Percentiles rank a stretch among this genome's conserved stretches.
Conservation (phyloP, 2,329 filamentous ascomycete species). For the Nannizziopsis barbatae region DNA sequence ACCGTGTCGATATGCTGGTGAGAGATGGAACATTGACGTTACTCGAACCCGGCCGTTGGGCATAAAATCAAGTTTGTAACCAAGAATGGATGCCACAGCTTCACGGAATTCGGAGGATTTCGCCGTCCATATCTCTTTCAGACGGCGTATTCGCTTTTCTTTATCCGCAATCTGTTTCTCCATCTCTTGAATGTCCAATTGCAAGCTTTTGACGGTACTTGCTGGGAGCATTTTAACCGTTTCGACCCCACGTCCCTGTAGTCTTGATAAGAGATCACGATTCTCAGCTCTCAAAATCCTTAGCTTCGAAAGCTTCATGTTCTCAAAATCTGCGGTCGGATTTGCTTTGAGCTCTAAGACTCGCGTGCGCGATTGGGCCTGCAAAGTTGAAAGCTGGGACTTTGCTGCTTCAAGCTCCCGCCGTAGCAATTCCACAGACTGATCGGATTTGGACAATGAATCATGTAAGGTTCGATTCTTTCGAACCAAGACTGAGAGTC, state of each 20-base stretch:
- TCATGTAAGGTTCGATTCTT: conserved; percentile 82
- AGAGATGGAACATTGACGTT: conserved; percentile 72
- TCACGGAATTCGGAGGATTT: conserved; percentile 94
- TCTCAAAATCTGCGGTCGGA: conserved; percentile 74
- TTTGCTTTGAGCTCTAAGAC: conserved; percentile 83
- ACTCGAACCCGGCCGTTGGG: conserved; percentile 95
- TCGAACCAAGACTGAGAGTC: conserved; percentile 69
- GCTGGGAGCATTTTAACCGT: conserved; percentile 57
- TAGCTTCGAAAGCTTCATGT: conserved; percentile 71
- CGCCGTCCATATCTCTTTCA: conserved; percentile 84
- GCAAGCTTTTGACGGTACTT: conserved; percentile 62
- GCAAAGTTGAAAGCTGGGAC: conserved; percentile 58
- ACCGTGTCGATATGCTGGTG: conserved; percentile 36
- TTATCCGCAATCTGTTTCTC: conserved; percentile 56
- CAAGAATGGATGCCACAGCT: conserved; percentile 79
- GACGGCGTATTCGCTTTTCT: conserved; percentile 71
- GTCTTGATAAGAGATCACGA: conserved; percentile 62
- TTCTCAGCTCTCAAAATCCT: conserved; percentile 73
- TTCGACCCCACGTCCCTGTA: conserved; percentile 41
- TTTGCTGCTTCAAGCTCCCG: conserved; percentile 62
- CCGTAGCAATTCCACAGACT: conserved; percentile 57
- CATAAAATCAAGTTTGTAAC: conserved; percentile 91
- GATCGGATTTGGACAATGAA: conserved; percentile 58
- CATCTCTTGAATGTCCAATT: conserved; percentile 62
- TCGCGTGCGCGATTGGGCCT: conserved; percentile 62